Base-by-base conservation (phyloP, 2,329 filamentous ascomycete genomes). In the Leptographium flavum region DNA sequence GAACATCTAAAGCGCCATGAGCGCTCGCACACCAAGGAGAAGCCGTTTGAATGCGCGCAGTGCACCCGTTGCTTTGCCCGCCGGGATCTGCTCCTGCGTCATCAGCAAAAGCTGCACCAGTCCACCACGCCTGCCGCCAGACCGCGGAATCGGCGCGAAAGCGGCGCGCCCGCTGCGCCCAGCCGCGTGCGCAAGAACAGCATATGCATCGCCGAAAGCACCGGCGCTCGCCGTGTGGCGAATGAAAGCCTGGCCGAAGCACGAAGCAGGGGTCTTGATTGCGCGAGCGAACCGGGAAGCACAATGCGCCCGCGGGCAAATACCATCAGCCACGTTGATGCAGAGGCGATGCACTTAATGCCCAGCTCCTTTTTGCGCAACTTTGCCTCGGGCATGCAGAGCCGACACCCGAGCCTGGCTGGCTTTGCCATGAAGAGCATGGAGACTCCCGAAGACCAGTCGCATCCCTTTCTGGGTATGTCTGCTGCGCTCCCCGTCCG, bases 71-170 rank as follows among this genome's bases (percentile, higher is more conserved):
- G 92, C 66, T 98, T 98, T 64, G 92, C 92, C 49, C 79, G 92
- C 49, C 79, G 92, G 53, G 92, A 98, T 63, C 66, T 98, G 54
- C 73, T 98, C 45, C 69, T 98, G 53, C 79, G 92, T 48, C 92
- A 98, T 65, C 92, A 98, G 71, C 92, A 98, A 70, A 98, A 98
- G 71, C 75, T 98, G 40, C 92, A 98, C 61, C 87, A 94, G 72
- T 87, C 87, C 23, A 85, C 86, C 13, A 87, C 87, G 0, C 84
- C 92, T 6, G 87, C 87, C 6, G 82, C 87, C 39, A 79, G 88
- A 49, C 87, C 88, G 39, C 79, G 88, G 55, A 88, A 87, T 55
- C 83, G 90, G 53, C 78, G 92, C 52, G 92, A 96, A 66, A 96
- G 92, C 62, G 83, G 83, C 49, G 86, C 83, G 45, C 76, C 82